Base-by-base conservation (phyloP, 2,329 filamentous ascomycete genomes). In the Camptophora hylomeconis region DNA sequence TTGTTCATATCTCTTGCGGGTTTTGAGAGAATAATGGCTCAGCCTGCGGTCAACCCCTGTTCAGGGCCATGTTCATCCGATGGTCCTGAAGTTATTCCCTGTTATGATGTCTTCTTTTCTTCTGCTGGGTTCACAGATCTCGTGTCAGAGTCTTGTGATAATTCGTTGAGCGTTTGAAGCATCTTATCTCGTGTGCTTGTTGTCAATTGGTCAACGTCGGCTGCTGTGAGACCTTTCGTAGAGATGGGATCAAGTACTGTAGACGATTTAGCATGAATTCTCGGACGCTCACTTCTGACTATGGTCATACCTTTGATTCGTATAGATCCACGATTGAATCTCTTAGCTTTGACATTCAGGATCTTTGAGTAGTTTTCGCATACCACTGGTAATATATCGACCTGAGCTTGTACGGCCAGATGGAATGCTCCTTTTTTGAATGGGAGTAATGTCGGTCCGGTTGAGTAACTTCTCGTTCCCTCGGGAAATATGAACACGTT, bases 341-440 rank as follows among this genome's bases (percentile, higher is more conserved):
- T 60, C 43, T 70, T 50, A 24, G 63, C 61, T 56, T 75, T 74
- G 43, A 75, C 55, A 45, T 72, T 73, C 39, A 86, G 57, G 18
- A 86, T 50, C 49, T 83, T 70, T 44, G 75, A 75, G 54, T 87
- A 87, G 57, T 84, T 86, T 50, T 80, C 79, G 17, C 73, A 70
- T 25, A 84, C 77, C 19, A 92, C 69, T 0, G 89, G 89, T 3
- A 98, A 77, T 45, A 98, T 81, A 15, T 86, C 86, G 5, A 94
- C 89, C 41, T 83, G 80, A 2, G 87, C 87, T 63, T 95, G 81
- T 12, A 98, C 72, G 24, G 89, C 89, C 18, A 98, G 68, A 54
- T 98, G 87, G 58, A 98, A 98, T 25, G 87, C 89, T 35, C 89
- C 89, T 65, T 98, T 98, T 62, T 98, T 98, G 67, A 95, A 98